Evolutionary conservation across 2,329 filamentous ascomycete genomes (phyloP), one percentile per base, ranked within the genome.

Genomic region (Xylariales sp.): DNA sequence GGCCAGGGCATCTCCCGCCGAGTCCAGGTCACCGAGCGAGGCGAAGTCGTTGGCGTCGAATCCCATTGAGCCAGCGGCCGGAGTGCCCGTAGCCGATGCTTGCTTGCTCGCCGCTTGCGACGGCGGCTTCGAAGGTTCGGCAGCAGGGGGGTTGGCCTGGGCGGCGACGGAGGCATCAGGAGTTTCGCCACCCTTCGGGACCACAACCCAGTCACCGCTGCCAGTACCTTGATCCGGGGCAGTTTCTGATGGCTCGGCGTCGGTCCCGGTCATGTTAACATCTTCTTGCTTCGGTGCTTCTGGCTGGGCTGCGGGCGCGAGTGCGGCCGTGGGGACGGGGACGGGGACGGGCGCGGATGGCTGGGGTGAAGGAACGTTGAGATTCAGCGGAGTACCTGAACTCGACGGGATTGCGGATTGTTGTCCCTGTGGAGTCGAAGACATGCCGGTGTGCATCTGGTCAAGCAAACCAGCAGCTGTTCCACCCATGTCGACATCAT

Each of bases 171-270:
- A 56, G 27, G 58, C 56, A 29, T 65, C 61, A 25, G 65, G 62
- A 48, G 65, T 70, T 28, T 64, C 64, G 17, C 70, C 73, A 32
- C 76, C 78, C 46, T 84, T 82, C 39, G 81, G 77, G 20, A 89
- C 78, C 40, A 89, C 81, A 4, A 88, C 81, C 85, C 85, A 89
- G 46, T 89, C 85, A 20, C 76, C 81, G 38, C 65, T 70, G 15
- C 67, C 73, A 1, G 70, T 70, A 4, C 66, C 67, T 39, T 74
- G 68, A 38, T 72, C 69, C 10, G 69, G 62, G 11, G 73, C 69
- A 14, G 69, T 70, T 12, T 59, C 57, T 28, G 56, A 55, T 8
- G 61, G 53, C 15, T 62, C 57, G 21, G 52, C 61, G 13, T 69
- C 62, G 18, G 75, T 71, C 40, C 75, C 75, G 13, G 74, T 72